Evolutionary conservation across 495 filamentous ascomycete genomes (phyloP), one percentile per base, ranked within the genome.

Genomic region (Aspergillus wentii): DNA sequence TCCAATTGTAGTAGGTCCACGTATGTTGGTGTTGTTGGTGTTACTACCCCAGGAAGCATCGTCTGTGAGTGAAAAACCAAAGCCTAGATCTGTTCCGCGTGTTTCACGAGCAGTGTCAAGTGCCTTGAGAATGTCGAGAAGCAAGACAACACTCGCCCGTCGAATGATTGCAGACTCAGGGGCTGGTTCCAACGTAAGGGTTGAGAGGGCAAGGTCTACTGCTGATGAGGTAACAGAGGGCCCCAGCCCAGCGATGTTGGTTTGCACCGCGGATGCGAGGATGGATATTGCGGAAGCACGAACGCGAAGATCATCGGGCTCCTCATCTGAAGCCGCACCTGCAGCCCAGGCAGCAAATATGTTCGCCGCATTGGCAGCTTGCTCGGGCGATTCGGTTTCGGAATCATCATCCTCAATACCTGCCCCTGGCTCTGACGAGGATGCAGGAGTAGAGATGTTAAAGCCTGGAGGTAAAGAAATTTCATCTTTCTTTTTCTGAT

Each of bases 261-360:
- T 78, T 54, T 88, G 82, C 2, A 89, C 63, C 0, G 77, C 77
- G 0, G 64, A 67, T 0, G 77, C 76, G 14, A 92, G 66, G 13
- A 95, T 75, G 4, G 83, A 85, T 1, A 95, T 58, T 3, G 88
- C 86, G 0, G 86, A 92, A 7, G 86, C 72, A 5, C 88, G 78
- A 25, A 89, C 71, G 10, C 88, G 73, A 2, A 91, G 65, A 49
- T 95, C 88, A 48, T 95, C 88, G 14, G 74, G 68, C 17, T 68
- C 57, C 16, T 60, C 53, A 33, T 69, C 64, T 4, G 51, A 38
- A 0, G 75, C 71, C 1, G 79, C 75, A 35, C 75, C 83, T 28
- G 72, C 72, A 35, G 80, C 76, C 88, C 88, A 95, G 4, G 83
- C 83, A 4, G 71, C 62, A 2, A 94, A 70, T 25, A 94, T 86